phyloP scores from a whole-genome alignment of 2,329 filamentous ascomycete species.

The Aspergillus spinulosporus region DNA sequence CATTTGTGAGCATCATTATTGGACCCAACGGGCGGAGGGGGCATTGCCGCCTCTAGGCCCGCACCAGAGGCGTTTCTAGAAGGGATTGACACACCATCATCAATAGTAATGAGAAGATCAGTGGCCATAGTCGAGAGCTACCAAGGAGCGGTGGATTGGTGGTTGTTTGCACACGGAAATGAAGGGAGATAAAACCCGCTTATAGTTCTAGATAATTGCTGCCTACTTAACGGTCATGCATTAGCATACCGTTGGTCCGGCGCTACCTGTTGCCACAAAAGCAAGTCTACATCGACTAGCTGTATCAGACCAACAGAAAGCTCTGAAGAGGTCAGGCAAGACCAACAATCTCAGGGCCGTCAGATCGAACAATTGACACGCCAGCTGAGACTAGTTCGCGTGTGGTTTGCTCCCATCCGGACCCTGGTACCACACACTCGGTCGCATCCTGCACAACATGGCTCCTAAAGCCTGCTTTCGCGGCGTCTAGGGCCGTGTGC shows the following conservation, averaged over 20 bases:
- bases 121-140: slow-evolving; percentile 7
- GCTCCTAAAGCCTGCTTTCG: slow-evolving; percentile 71
- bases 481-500: slow-evolving; percentile 75
- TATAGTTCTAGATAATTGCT: background rate
- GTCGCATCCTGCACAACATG: slow-evolving; percentile 78
- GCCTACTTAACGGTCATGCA: slow-evolving; percentile 7
- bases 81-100: slow-evolving; percentile 19
- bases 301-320: background rate
- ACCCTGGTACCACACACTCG: slow-evolving; percentile 64
- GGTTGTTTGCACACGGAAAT: background rate
- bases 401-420: slow-evolving; percentile 58
- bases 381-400: slow-evolving; percentile 58
- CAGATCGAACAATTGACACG: slow-evolving; percentile 61
- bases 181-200: background rate
- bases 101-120: slow-evolving; percentile 1
- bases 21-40: slow-evolving; percentile 9
- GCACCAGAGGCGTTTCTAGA: slow-evolving; percentile 16
- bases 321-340: slow-evolving; percentile 32
- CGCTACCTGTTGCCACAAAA: background rate
- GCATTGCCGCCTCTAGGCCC: slow-evolving; percentile 8
- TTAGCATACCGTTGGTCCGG: background rate
- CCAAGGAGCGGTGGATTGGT: background rate
- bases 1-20: slow-evolving; percentile 4
- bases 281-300: slow-evolving; percentile 1
- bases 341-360: slow-evolving; percentile 57